These are phyloP conservation scores for Fusarium tuaranense DNA, from an alignment of 2,329 filamentous ascomycete species.

Conservation along the genomic window DNA sequence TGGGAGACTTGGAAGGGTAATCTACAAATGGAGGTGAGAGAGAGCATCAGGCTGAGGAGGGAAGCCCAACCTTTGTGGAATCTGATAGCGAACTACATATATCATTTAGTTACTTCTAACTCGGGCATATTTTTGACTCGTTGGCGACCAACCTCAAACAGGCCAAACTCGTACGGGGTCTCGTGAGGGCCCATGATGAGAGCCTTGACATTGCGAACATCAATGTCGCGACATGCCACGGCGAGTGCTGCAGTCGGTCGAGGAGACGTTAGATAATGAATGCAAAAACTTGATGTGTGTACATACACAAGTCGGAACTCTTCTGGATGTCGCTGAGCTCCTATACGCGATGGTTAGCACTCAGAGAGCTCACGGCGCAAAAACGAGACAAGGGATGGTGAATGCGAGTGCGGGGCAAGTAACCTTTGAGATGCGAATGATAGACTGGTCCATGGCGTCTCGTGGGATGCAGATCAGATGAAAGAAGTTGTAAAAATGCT, in stretches of 20 bases:
- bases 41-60: slow-evolving; percentile 13
- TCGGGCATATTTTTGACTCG: not conserved
- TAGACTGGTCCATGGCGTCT: slow-evolving; percentile 76
- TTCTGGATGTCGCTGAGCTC: slow-evolving; percentile 89
- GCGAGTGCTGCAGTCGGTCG: slow-evolving; percentile 72
- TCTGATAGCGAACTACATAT: slow-evolving; percentile 75
- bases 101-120: slow-evolving; percentile 3
- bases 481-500: not conserved
- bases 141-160: slow-evolving; percentile 80
- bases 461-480: slow-evolving; percentile 26
- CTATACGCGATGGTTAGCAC: slow-evolving; percentile 55
- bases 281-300: not conserved
- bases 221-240: slow-evolving; percentile 86
- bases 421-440: slow-evolving; percentile 89
- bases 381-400: slow-evolving; percentile 27
- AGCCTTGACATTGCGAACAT: slow-evolving; percentile 89
- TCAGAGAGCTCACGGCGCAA: slow-evolving; percentile 24
- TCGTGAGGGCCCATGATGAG: slow-evolving; percentile 93
- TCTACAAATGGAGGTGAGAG: slow-evolving; percentile 62
- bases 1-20: slow-evolving; percentile 79
- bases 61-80: slow-evolving; percentile 74
- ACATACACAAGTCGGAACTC: slow-evolving; percentile 83
- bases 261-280: slow-evolving; percentile 13
- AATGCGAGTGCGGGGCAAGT: slow-evolving; percentile 40
- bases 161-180: slow-evolving; percentile 96